Evolutionary conservation across 208 protist species (phyloP).

Genomic region (Phytomonas francai): DNA sequence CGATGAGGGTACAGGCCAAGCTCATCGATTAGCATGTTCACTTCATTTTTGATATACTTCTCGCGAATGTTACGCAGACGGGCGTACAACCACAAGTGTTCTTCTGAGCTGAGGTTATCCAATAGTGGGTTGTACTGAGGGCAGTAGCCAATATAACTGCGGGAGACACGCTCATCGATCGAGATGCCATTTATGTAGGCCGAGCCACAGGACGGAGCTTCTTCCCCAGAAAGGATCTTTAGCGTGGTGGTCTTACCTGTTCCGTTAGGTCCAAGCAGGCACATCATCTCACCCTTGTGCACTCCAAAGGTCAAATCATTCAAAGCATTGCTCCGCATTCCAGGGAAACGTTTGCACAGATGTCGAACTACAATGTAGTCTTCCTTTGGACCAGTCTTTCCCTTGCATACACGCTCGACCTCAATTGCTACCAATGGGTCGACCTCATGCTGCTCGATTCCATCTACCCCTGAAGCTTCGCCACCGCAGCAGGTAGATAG

Average conservation of each 20-base stretch:
- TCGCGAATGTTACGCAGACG: conserved; percentile 53
- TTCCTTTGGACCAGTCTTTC: conserved; percentile 23
- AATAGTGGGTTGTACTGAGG: conserved; percentile 94
- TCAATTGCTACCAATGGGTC: conserved; percentile 30
- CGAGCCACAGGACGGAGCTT: conserved; percentile 53
- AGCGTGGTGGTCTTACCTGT: conserved; percentile 90
- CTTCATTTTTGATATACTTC: conserved; percentile 31
- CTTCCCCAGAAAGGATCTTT: conserved; percentile 72
- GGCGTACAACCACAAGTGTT: conserved; percentile 91
- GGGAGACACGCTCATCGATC: conserved; percentile 22
- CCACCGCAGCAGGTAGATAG: background rate
- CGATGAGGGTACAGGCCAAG: conserved; percentile 41
- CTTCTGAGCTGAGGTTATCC: conserved; percentile 78
- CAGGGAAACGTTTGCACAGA: conserved; percentile 46
- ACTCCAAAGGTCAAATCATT: conserved; percentile 69
- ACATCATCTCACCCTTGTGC: conserved; percentile 69
- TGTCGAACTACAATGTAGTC: conserved; percentile 64
- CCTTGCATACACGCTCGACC: conserved; percentile 36
- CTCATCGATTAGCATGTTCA: conserved; percentile 35
- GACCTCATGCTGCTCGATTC: conserved; percentile 5
- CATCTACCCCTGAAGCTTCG: background rate
- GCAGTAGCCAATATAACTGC: conserved; percentile 89
- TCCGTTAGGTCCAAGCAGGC: conserved; percentile 88
- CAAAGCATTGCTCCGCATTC: conserved; percentile 27
- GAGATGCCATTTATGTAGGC: conserved; percentile 58